These are phyloP conservation scores for Middelhovenomyces tepae DNA, from an alignment of 805 yeast genomes.

Conservation along the genomic window DNA sequence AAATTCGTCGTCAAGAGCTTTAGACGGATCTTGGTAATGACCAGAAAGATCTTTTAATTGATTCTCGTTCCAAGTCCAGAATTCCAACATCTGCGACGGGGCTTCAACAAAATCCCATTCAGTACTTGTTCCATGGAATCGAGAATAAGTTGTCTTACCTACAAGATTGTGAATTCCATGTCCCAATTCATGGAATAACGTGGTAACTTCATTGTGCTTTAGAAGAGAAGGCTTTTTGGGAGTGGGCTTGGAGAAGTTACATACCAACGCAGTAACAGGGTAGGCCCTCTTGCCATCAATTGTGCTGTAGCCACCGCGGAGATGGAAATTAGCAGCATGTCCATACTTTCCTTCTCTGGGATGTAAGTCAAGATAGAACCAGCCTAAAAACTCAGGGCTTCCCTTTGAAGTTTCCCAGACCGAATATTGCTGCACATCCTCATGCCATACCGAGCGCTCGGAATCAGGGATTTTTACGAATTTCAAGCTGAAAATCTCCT, in stretches of 20 bases:
- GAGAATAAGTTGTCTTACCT: slow-evolving; percentile 53
- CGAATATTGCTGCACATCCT: slow-evolving; percentile 64
- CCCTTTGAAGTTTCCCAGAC: slow-evolving; percentile 48
- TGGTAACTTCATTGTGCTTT: slow-evolving; percentile 69
- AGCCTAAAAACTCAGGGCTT: slow-evolving; percentile 55
- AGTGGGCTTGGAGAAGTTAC: slow-evolving; percentile 75
- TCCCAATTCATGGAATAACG: slow-evolving; percentile 85
- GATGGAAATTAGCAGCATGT: slow-evolving; percentile 78
- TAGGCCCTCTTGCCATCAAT: slow-evolving; percentile 37
- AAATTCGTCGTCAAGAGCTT: slow-evolving; percentile 47
- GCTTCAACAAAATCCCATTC: slow-evolving; percentile 86
- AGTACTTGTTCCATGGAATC: slow-evolving; percentile 71
- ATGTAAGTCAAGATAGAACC: slow-evolving; percentile 71
- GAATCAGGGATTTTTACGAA: slow-evolving; percentile 48
- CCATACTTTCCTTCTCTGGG: slow-evolving; percentile 84
- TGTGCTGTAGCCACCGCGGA: slow-evolving; percentile 49
- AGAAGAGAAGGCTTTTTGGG: slow-evolving; percentile 61
- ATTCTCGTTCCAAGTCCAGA: slow-evolving; percentile 72
- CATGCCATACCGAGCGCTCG: slow-evolving; percentile 57
- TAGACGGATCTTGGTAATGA: slow-evolving; percentile 53
- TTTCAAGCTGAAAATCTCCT: slow-evolving; percentile 56
- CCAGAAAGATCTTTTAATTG: slow-evolving; percentile 52
- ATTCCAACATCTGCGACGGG: slow-evolving; percentile 84
- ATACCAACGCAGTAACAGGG: slow-evolving; percentile 72
- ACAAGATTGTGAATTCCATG: slow-evolving; percentile 79